These are phyloP conservation scores for Plectosphaerella plurivora DNA, from an alignment of 2,329 filamentous ascomycete species.

Conservation along the genomic window DNA sequence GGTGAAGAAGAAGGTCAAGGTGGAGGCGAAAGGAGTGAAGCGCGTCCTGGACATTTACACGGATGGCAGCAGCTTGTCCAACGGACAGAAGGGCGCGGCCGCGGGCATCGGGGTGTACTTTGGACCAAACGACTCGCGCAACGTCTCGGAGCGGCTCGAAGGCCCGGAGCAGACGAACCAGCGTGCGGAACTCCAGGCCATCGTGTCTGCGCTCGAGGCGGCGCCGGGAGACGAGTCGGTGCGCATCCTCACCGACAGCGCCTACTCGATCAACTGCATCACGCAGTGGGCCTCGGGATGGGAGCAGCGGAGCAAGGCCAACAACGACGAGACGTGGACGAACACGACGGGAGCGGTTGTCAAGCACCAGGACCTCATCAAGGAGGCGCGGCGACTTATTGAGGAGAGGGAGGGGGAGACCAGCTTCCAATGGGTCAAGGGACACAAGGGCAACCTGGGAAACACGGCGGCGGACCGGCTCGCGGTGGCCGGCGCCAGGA, in stretches of 20 bases:
- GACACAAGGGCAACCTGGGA: constrained; percentile 67
- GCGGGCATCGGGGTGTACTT: constrained; percentile 64
- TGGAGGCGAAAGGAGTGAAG: constrained; percentile 12
- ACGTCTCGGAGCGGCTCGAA: constrained; percentile 70
- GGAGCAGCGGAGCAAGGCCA: constrained; percentile 47
- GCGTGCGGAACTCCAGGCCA: constrained; percentile 88
- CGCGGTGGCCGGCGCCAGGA: constrained; percentile 50
- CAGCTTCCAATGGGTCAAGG: constrained; percentile 84
- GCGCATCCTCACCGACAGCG: constrained; percentile 81
- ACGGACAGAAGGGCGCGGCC: constrained; percentile 49
- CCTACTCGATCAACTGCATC: constrained; percentile 85
- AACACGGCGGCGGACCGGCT: constrained; percentile 78
- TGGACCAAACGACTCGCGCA: constrained; percentile 48
- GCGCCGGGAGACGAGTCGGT: constrained; percentile 64
- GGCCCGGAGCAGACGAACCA: constrained; percentile 86
- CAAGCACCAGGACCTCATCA: constrained; percentile 82
- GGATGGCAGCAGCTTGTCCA: constrained; percentile 57
- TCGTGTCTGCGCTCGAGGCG: constrained; percentile 76
- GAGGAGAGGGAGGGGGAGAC: constrained; percentile 65
- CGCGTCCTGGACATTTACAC: constrained; percentile 48
- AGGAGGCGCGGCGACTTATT: constrained; percentile 47
- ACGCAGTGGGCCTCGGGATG: constrained; percentile 79
- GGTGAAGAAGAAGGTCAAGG: constrained; percentile 9
- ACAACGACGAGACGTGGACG: constrained; percentile 53
- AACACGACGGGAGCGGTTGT: constrained; percentile 68